These are phyloP conservation scores for Eutypa lata DNA, from an alignment of 2,329 filamentous ascomycete genomes.

Conservation along the genomic window DNA sequence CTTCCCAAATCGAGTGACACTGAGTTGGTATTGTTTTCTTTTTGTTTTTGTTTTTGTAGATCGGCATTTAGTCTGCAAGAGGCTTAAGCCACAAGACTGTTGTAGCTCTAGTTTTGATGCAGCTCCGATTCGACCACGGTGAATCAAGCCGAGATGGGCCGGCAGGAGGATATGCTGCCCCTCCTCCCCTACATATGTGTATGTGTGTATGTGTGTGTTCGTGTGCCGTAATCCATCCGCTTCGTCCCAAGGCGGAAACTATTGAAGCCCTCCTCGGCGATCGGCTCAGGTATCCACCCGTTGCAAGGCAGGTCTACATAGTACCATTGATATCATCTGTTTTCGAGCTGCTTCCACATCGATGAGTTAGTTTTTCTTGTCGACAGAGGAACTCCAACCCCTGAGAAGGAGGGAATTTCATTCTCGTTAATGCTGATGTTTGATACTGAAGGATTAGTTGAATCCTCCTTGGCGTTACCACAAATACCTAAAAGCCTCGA, in stretches of 20 bases:
- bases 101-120: neutral
- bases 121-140: neutral
- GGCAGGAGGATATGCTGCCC: neutral
- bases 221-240: no score
- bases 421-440: neutral
- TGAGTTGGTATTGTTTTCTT: neutral
- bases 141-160: neutral
- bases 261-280: neutral
- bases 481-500: neutral
- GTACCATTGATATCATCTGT: neutral
- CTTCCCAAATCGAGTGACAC: neutral
- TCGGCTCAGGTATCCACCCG: neutral
- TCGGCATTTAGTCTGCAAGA: neutral
- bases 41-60: neutral
- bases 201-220: neutral
- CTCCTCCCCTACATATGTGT: neutral
- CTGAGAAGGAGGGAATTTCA: neutral
- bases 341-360: neutral
- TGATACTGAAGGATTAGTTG: neutral
- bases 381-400: neutral
- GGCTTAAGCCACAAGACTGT: neutral
- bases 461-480: neutral
- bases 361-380: neutral
- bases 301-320: neutral
- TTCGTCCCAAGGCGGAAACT: neutral